A percentile compares a stretch with the other conserved stretches of the same genome.
Evolutionary conservation across 2,329 filamentous ascomycete genomes (phyloP).

Genomic region (Sclerotinia subarctica): DNA sequence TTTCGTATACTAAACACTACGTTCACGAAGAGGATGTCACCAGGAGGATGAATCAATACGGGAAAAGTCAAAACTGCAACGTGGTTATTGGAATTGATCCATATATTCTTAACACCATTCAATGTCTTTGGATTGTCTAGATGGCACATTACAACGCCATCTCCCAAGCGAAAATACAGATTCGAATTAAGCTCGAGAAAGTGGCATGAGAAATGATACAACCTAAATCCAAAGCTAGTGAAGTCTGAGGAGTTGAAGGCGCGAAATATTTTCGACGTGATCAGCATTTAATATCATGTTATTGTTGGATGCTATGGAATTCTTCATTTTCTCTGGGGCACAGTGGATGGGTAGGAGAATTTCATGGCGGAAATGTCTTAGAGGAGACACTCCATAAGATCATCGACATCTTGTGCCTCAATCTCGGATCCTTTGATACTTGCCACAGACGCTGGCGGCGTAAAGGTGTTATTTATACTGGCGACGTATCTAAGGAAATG

Average conservation of each 20-base stretch:
- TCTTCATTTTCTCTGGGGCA: neutral
- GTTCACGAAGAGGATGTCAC: neutral
- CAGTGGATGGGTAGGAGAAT: neutral
- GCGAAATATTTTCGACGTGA: too few species aligned
- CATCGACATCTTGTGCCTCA: neutral
- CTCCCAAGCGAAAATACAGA: neutral
- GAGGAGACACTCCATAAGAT: neutral
- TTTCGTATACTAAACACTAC: neutral
- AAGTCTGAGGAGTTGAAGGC: neutral
- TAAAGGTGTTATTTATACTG: too few species aligned
- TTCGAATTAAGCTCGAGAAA: neutral
- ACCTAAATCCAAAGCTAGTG: neutral
- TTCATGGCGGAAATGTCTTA: neutral
- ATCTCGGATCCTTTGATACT: neutral
- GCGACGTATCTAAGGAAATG: too few species aligned
- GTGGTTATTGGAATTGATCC: neutral
- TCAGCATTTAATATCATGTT: too few species aligned
- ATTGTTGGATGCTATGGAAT: too few species aligned
- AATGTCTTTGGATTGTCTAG: neutral
- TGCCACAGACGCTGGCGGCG: neutral
- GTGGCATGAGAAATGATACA: neutral
- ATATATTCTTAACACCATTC: neutral
- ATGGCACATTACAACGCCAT: too few species aligned
- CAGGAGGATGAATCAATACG: neutral
- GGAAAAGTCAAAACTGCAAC: neutral